Base-by-base conservation (phyloP, 371 early-diverging fungal genomes). In the Circinella umbellata region DNA sequence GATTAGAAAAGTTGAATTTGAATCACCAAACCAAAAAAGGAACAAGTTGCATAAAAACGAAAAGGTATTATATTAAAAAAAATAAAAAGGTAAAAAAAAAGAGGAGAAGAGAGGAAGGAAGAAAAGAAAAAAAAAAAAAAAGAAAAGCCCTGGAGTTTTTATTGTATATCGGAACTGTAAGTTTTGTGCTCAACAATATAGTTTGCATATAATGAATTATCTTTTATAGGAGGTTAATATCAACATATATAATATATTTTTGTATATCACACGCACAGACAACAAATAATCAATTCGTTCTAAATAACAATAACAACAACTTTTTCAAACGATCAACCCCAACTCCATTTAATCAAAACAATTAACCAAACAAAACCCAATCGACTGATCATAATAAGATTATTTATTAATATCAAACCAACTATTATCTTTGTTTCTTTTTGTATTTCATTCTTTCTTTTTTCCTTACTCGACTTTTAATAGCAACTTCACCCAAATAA, bases 211-310 rank as follows among this genome's bases (percentile, higher is more conserved):
- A 51, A 14, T 13, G 5, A n/a, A 51, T 51, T 51, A n/a, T n/a
- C 8, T 5, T n/a, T n/a, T 51, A 14, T 51, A 51, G 51, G 51
- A 51, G 51, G 51, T 17, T 14, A 13, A 5, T 13, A 51, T n/a
- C 51, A n/a, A 51, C 14, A 51, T 5, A 5, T 9, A 49, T 11
- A n/a, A n/a, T 15, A 49, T 11, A 42, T 61, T 61, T 15, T 61
- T 4, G 4, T 39, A 18, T 17, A 7, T n/a, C 20, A n/a, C n/a
- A 64, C 65, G 65, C 65, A 64, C 65, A 64, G 65, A 64, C 65
- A 36, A 36, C 54, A 64, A 61, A 51, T 51, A 51, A 27, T 27
- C 27, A 27, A 27, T 27, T 27, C 27, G 2, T 27, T 27, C 2
- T 1, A 6, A 42, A 51, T n/a, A 51, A 51, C 15, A 51, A 51